Base-by-base conservation (phyloP, 257 asterid genomes). In the Catharanthus roseus region DNA sequence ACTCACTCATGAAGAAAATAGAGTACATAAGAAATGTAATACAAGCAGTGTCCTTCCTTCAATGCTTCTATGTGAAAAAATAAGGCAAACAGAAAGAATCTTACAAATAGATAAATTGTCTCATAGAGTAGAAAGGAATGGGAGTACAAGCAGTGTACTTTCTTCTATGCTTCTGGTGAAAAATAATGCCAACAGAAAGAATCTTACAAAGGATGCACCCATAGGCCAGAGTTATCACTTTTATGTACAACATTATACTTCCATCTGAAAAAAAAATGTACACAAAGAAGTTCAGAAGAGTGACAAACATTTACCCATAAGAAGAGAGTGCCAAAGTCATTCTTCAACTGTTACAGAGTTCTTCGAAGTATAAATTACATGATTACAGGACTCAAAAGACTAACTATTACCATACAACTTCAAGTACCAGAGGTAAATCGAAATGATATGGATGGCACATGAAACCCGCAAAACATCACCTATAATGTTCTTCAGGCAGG, bases 371-470 rank as follows among this genome's bases (percentile, higher is more conserved):
- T 34, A 62, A 62, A 29, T 62, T 33, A 60, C 65, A 60, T 3
- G 0, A 31, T 60, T 21, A 34, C 47, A 62, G 47, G 29, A 61
- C 44, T 7, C 44, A 10, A 50, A 19, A 60, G 1, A 28, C 47
- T 31, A 21, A 33, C 1, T 70, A 5, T 28, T 44, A 58, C 58
- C 55, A 26, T 65, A 44, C 67, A 65, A 65, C n/a, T 73, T 65
- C 49, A 73, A 28, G 29, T 57, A 65, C 44, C 49, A 65, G 47
- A 53, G 53, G 47, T 19, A 16, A 44, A 64, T 62, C 42, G 3
- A 23, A 49, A 63, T 24, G 60, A 4, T 31, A 55, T 23, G 18
- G 33, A 38, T 49, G 49, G 12, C 5, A 51, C 50, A 51, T 19
- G 61, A 28, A 68, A 50, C 29, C 42, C 6, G 11, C 42, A 24